Evolutionary conservation across 2,329 filamentous ascomycete species (phyloP).

Genomic region (Penicillium sp.): DNA sequence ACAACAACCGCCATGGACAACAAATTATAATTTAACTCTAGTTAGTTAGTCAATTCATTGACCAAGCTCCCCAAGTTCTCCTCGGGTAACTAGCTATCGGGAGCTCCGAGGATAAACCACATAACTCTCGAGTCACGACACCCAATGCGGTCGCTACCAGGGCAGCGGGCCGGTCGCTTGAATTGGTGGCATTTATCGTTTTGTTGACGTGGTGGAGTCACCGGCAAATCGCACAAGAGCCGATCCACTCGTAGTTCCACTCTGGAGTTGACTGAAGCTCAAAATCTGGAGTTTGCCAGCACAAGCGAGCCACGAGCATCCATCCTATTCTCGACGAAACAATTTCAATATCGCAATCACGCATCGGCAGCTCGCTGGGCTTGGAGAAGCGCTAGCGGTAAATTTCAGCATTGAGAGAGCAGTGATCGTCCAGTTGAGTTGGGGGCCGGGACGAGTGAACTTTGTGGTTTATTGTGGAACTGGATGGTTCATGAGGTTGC

Average conservation of each 20-base stretch:
- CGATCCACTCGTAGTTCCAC: not conserved
- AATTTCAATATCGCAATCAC: not conserved
- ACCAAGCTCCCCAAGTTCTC: not conserved
- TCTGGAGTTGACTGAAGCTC: not conserved
- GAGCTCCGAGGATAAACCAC: not conserved
- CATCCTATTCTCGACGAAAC: not conserved
- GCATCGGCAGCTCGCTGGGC: not conserved
- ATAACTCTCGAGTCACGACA: not conserved
- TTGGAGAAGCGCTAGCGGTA: conserved; percentile 1
- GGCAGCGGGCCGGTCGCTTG: not conserved
- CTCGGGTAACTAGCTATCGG: not conserved
- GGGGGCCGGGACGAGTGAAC: not conserved
- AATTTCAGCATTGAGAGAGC: not conserved
- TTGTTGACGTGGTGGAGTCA: not conserved
- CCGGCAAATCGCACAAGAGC: not conserved
- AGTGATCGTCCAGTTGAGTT: not conserved
- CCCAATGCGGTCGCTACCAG: not conserved
- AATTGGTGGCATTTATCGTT: not conserved
- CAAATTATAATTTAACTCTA: not conserved
- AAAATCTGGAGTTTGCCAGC: not conserved
- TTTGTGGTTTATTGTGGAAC: not conserved
- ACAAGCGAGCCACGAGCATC: too few relatives aligned
- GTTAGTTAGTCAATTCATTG: not conserved
- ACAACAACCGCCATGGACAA: not conserved
- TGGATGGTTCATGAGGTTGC: not conserved